Evolutionary conservation across 1,284 basidiomycete genomes (phyloP).

Genomic region (Trichosporon faecale): DNA sequence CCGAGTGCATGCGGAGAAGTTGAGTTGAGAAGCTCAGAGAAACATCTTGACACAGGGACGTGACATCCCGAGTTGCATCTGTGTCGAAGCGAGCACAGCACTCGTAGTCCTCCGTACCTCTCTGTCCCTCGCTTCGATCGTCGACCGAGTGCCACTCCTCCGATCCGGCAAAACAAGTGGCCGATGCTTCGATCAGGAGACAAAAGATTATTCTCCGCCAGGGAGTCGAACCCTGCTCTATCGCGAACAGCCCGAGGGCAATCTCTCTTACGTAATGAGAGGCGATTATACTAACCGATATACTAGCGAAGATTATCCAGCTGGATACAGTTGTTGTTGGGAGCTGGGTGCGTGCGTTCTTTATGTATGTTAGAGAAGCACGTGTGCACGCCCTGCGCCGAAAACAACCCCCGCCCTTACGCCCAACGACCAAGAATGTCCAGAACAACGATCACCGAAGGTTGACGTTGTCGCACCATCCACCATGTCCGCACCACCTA

Average conservation of each 20-base stretch:
- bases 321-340: background rate
- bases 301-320: constrained; percentile 1
- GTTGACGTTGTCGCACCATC: background rate
- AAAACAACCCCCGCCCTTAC: background rate
- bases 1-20: too few relatives aligned
- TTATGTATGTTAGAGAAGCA: background rate
- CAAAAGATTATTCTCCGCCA: background rate
- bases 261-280: constrained; percentile 5
- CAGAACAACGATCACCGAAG: too few relatives aligned
- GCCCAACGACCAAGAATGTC: background rate
- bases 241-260: background rate
- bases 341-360: background rate
- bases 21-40: background rate
- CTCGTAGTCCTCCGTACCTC: background rate
- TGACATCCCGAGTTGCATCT: background rate
- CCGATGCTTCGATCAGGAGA: too few relatives aligned
- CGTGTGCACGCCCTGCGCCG: too few relatives aligned
- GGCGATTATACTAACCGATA: constrained; percentile 8
- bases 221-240: constrained; percentile 8
- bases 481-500: constrained; percentile 9
- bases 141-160: too few relatives aligned
- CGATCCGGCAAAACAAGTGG: background rate
- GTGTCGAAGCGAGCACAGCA: background rate
- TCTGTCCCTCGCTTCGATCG: too few relatives aligned
- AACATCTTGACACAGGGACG: background rate